Conservation (phyloP, 768 basidiomycete species). For the Tulasnella sp. region DNA sequence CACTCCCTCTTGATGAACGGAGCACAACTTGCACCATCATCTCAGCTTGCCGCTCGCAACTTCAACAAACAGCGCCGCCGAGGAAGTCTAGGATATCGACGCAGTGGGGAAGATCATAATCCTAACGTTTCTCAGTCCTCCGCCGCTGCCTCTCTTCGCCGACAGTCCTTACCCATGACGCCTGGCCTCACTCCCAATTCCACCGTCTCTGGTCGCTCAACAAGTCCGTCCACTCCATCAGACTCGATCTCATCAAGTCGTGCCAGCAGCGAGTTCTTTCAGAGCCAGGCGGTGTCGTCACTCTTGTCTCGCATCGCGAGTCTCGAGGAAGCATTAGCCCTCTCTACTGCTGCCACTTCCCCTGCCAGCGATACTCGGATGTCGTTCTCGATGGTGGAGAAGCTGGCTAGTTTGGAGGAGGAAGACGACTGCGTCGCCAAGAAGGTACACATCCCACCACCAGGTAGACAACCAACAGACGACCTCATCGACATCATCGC, state of each 20-base stretch:
- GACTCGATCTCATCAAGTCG: slow-evolving; percentile 20
- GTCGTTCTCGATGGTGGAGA: slow-evolving; percentile 30
- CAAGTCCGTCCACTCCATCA: slow-evolving; percentile 8
- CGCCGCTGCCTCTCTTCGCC: slow-evolving; percentile 28
- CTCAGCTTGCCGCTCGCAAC: neutral
- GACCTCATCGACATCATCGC: slow-evolving; percentile 73
- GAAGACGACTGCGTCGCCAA: slow-evolving; percentile 25
- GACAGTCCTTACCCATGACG: slow-evolving; percentile 40
- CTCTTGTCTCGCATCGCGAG: slow-evolving; percentile 78
- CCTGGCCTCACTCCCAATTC: slow-evolving; percentile 70
- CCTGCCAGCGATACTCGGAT: slow-evolving; percentile 44
- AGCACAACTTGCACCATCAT: slow-evolving; percentile 14
- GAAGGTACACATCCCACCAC: neutral
- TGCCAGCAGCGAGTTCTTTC: slow-evolving; percentile 42
- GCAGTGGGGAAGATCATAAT: slow-evolving; percentile 18
- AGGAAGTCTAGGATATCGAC: slow-evolving; percentile 20
- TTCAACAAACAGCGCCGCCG: slow-evolving; percentile 10
- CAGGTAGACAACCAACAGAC: slow-evolving; percentile 39
- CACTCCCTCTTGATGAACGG: slow-evolving; percentile 16
- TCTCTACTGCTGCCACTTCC: slow-evolving; percentile 36
- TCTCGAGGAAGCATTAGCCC: slow-evolving; percentile 63
- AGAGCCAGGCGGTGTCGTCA: slow-evolving; percentile 64
- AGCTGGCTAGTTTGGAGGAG: neutral
- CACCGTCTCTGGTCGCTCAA: slow-evolving; percentile 39
- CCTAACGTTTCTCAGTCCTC: neutral